phyloP scores from a whole-genome alignment of 1,284 basidiomycete genomes.

The Cystobasidiaceae sp. region DNA sequence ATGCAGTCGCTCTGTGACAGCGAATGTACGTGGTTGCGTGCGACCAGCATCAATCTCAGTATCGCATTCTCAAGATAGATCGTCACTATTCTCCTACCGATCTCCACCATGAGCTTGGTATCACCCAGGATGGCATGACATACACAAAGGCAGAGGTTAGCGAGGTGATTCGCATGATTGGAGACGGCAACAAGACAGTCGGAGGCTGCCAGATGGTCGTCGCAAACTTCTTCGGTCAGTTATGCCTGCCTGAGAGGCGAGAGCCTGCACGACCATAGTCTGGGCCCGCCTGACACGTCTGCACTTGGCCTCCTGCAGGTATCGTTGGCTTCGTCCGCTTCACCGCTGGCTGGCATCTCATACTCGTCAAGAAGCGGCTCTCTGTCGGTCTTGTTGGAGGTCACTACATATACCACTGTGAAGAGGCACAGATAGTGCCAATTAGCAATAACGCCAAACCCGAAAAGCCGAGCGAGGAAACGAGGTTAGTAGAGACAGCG shows the following conservation, averaged over 20 bases:
- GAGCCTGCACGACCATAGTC: too few species aligned
- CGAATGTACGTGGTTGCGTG: constrained; percentile 85
- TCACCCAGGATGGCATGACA: constrained; percentile 78
- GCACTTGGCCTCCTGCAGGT: constrained; percentile 59
- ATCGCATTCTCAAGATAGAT: constrained; percentile 87
- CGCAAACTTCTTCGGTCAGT: constrained; percentile 60
- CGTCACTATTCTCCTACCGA: constrained; percentile 50
- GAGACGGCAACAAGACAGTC: constrained; percentile 81
- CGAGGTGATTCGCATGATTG: constrained; percentile 84
- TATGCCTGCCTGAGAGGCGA: too few species aligned
- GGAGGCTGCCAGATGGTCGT: constrained; percentile 79
- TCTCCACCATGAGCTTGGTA: constrained; percentile 54
- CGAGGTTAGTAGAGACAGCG: constrained; percentile 52
- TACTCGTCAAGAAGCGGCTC: constrained; percentile 80
- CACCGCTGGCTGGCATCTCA: constrained; percentile 83
- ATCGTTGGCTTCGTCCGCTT: constrained; percentile 72
- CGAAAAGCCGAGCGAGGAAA: constrained; percentile 78
- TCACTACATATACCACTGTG: constrained; percentile 96
- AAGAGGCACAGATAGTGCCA: constrained; percentile 78
- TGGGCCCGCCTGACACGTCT: too few species aligned
- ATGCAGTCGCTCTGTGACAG: constrained; percentile 42
- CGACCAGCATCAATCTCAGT: constrained; percentile 73
- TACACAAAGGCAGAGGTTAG: constrained; percentile 86
- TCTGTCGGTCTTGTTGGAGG: constrained; percentile 92
- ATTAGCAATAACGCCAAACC: constrained; percentile 66